Conservation (phyloP, 768 basidiomycete genomes). For the Kwoniella newhampshirensis region DNA sequence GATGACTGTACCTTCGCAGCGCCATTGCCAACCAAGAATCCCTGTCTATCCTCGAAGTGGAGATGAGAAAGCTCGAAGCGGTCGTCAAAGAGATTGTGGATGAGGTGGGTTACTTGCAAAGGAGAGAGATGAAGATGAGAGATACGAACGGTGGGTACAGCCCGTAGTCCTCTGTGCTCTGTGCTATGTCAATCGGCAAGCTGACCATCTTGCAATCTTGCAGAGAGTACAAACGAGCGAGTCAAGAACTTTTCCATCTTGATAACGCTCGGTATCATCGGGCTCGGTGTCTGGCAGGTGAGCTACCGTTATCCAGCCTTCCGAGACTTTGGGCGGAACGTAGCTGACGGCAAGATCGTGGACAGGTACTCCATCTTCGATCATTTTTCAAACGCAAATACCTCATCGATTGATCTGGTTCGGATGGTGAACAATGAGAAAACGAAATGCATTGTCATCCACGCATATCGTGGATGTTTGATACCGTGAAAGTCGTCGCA, state of each 20-base stretch:
- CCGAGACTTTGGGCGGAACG: too few species aligned
- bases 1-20: slow-evolving; percentile 55
- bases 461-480: too few species aligned
- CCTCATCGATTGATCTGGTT: slow-evolving; percentile 48
- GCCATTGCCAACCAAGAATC: slow-evolving; percentile 99
- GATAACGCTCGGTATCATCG: slow-evolving; percentile 72
- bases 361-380: slow-evolving; percentile 76
- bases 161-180: neutral
- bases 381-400: slow-evolving; percentile 87
- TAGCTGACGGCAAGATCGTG: neutral
- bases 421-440: too few species aligned
- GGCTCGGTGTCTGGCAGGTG: slow-evolving; percentile 82
- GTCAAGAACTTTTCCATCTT: slow-evolving; percentile 93
- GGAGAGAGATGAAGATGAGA: slow-evolving; percentile 82
- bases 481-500: too few species aligned
- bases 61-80: slow-evolving; percentile 97
- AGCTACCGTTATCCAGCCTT: slow-evolving; percentile 11
- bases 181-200: neutral
- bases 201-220: neutral
- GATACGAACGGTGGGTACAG: slow-evolving; percentile 79
- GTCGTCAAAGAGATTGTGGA: slow-evolving; percentile 91
- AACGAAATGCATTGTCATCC: too few species aligned
- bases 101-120: slow-evolving; percentile 86
- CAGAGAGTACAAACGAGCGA: slow-evolving; percentile 86
- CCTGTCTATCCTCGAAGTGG: slow-evolving; percentile 89